A percentile compares a stretch with the other conserved stretches of the same genome.
Evolutionary conservation across 352 stramenopile genomes (phyloP).

Genomic region (Elongisporangium prolatum): DNA sequence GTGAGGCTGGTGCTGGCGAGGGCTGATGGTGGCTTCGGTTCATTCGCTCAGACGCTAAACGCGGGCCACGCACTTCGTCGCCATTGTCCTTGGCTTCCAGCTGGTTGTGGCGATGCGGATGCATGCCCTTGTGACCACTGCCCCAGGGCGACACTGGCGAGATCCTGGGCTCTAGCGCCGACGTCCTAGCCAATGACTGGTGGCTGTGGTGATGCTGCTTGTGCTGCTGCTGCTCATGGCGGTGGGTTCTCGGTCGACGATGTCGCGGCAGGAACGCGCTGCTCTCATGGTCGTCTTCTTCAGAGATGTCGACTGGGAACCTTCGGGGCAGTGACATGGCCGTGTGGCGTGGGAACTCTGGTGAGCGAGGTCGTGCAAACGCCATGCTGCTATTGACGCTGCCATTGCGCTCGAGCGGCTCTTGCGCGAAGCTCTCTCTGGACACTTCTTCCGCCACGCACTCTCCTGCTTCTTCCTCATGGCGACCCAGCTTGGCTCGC

Average conservation of each 20-base stretch:
- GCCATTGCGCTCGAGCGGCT: not conserved
- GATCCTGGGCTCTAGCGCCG: not conserved
- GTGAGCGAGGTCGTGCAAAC: not conserved
- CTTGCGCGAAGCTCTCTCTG: not conserved
- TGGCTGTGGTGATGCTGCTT: slow-evolving; percentile 4
- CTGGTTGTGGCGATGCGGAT: not conserved
- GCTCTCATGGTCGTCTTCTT: slow-evolving; percentile 14
- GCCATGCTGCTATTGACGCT: no score
- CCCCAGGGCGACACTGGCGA: not conserved
- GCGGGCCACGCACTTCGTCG: not conserved
- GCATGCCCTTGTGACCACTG: not conserved
- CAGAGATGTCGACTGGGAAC: not conserved
- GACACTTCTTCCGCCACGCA: not conserved
- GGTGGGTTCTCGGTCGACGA: slow-evolving; percentile 3
- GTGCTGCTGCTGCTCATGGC: slow-evolving; percentile 5
- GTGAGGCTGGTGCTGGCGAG: not conserved
- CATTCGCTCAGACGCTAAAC: not conserved
- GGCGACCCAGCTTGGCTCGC: slow-evolving; percentile 58
- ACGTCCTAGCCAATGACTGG: not conserved
- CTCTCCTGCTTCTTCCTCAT: slow-evolving; percentile 17
- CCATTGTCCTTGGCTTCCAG: not conserved
- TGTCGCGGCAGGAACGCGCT: slow-evolving; percentile 2
- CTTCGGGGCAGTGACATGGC: not conserved
- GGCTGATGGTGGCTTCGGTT: not conserved
- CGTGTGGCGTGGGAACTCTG: not conserved